Evolutionary conservation across 139 green algal genomes (phyloP).

Genomic region (Astrephomene gubernaculifera): DNA sequence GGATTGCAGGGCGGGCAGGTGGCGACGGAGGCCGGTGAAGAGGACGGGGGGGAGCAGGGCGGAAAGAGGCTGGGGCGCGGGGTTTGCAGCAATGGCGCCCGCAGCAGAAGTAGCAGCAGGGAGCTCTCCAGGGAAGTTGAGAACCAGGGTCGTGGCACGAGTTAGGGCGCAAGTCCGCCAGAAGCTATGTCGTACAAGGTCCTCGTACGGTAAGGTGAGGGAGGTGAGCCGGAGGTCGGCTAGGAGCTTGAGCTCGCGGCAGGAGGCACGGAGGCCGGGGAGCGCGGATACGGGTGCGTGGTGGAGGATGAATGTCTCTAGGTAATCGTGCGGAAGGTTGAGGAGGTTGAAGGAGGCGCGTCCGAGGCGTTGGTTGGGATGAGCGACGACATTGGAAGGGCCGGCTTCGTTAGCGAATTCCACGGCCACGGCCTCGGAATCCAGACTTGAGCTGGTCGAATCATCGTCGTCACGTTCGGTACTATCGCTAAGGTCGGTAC

Average conservation of each 20-base stretch:
- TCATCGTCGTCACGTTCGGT: no score
- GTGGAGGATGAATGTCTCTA: neutral
- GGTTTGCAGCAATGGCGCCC: no score
- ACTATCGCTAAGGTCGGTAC: no score
- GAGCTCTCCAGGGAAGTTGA: neutral
- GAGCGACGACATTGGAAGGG: no score
- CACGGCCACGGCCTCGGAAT: no score
- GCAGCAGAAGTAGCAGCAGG: neutral
- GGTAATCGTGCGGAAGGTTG: conserved; percentile 1
- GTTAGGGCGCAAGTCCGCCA: neutral
- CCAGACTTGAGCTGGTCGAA: no score
- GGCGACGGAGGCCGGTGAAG: conserved; percentile 1
- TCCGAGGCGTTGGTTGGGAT: no score
- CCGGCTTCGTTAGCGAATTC: no score
- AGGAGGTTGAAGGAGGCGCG: neutral
- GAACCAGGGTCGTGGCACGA: neutral
- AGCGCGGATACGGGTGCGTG: neutral
- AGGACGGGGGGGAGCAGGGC: conserved; percentile 2
- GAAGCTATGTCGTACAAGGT: conserved; percentile 13
- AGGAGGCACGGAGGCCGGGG: neutral
- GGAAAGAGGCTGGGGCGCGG: neutral
- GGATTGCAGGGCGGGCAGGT: conserved; percentile 3
- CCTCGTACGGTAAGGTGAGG: neutral
- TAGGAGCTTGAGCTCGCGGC: conserved; percentile 6
- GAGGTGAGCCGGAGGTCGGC: neutral